Base-by-base conservation (phyloP, 1,139 yeast species). In the Suhomyces anneliseae region DNA sequence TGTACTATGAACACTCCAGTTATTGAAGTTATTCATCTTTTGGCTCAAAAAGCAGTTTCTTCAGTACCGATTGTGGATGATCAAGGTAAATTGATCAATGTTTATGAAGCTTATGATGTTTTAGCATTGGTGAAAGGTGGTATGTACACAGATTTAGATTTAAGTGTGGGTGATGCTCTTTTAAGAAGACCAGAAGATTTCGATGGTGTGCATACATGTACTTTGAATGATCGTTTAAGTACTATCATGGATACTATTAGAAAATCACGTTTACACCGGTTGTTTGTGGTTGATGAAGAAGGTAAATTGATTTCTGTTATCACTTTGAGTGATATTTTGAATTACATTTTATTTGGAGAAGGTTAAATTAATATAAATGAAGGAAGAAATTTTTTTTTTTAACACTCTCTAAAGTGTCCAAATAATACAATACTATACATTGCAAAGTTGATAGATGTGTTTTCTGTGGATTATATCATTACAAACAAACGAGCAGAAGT, bases 171-270 rank as follows among this genome's bases (percentile, higher is more conserved):
- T 4, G 98, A 93, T 65, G 99, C 99, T 0, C 76, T 95, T 47
- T 83, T 93, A 82, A 82, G 96, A 65, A 81, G 99, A 62, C 86
- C 96, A 8, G 97, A 92, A 58, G 98, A 93, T 64, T 95, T 93
- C 61, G 99, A 93, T 66, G 99, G 99, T 49, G 99, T 95, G 12
- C 92, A 92, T 67, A 93, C 98, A 0, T 95, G 99, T 69, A 90
- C 98, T 0, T 76, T 84, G 54, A 79, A 84, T 56, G 99, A 95
- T 65, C 79, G 95, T 53, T 74, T 95, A 51, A 88, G 95, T 54
- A 90, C 96, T 12, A 88, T 95, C 51, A 81, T 93, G 85, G 97
- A 93, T 63, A 92, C 96, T 37, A 90, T 95, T 51, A 80, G 98
- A 60, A 87, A 92, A 58, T 85, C 96, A 36, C 81, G 98, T 56